Percentiles rank a stretch among this genome's conserved stretches.
Conservation (phyloP, 192 early-diverging fungal species). For the Rhizophagus sp. region DNA sequence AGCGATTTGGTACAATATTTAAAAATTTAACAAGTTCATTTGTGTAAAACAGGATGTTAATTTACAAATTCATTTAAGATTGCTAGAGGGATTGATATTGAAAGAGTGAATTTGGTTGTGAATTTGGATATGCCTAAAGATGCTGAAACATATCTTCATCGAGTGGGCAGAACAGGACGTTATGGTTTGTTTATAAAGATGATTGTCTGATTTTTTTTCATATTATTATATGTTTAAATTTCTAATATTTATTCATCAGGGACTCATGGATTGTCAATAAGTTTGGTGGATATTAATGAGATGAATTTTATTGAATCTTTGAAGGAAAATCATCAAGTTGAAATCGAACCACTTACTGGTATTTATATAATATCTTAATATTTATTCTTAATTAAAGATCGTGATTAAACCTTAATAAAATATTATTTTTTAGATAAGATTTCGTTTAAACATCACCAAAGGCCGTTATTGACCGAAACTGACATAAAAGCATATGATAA, state of each 20-base stretch:
- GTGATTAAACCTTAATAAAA: no score
- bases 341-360: conserved; percentile 5
- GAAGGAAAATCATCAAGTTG: conserved; percentile 28
- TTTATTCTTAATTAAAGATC: background rate
- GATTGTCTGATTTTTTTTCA: background rate
- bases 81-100: conserved; percentile 75
- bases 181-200: conserved; percentile 44
- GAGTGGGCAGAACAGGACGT: conserved; percentile 78
- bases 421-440: background rate
- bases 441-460: conserved; percentile 28
- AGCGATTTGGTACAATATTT: conserved; percentile 49
- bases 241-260: conserved; percentile 29
- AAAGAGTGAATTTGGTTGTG: conserved; percentile 68
- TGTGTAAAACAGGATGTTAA: background rate
- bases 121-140: conserved; percentile 76
- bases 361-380: background rate
- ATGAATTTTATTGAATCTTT: conserved; percentile 39
- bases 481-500: conserved; percentile 24
- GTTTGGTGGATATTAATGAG: conserved; percentile 40
- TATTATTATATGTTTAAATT: no score
- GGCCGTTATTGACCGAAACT: conserved; percentile 3
- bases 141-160: conserved; percentile 73
- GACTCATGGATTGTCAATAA: conserved; percentile 59
- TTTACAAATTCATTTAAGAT: conserved; percentile 33
- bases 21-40: background rate